Conservation (phyloP, 192 early-diverging fungal genomes). For the Phycomyces blakesleeanus region DNA sequence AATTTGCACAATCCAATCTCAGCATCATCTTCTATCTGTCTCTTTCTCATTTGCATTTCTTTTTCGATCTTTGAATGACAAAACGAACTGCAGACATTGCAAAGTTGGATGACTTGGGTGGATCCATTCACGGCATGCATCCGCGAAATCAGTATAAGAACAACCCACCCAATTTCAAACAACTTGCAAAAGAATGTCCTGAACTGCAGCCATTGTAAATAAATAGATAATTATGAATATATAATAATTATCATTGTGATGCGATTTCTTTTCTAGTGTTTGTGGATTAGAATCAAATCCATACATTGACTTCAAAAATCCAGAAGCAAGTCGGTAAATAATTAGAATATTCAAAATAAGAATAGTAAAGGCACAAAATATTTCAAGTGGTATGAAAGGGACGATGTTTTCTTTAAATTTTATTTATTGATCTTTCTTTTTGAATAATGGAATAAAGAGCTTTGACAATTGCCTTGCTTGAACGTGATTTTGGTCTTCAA, state of each 20-base stretch:
- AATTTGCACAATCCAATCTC: background rate
- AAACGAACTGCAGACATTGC: background rate
- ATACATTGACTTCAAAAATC: slow-evolving; percentile 62
- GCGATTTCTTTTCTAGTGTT: slow-evolving; percentile 9
- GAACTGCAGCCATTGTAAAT: slow-evolving; percentile 49
- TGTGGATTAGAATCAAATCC: slow-evolving; percentile 12
- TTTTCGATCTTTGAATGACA: background rate
- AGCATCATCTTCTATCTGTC: background rate
- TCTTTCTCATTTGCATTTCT: slow-evolving; percentile 2
- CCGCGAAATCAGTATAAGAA: slow-evolving; percentile 52
- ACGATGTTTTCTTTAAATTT: background rate
- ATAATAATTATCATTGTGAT: background rate
- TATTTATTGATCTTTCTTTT: background rate
- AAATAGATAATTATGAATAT: background rate
- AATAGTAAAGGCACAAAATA: background rate
- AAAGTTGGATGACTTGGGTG: background rate
- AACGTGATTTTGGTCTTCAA: slow-evolving; percentile 56
- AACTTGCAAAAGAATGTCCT: slow-evolving; percentile 44
- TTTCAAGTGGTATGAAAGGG: background rate
- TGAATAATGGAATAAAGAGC: too few relatives aligned
- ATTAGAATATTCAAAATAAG: background rate
- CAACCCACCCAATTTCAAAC: slow-evolving; percentile 53
- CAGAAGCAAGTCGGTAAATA: slow-evolving; percentile 51
- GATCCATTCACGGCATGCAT: slow-evolving; percentile 47
- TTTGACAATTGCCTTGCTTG: slow-evolving; percentile 57